Evolutionary conservation across 2,329 filamentous ascomycete species (phyloP), one percentile per base, ranked within the genome.

Genomic region (Diaporthe aspalathi): DNA sequence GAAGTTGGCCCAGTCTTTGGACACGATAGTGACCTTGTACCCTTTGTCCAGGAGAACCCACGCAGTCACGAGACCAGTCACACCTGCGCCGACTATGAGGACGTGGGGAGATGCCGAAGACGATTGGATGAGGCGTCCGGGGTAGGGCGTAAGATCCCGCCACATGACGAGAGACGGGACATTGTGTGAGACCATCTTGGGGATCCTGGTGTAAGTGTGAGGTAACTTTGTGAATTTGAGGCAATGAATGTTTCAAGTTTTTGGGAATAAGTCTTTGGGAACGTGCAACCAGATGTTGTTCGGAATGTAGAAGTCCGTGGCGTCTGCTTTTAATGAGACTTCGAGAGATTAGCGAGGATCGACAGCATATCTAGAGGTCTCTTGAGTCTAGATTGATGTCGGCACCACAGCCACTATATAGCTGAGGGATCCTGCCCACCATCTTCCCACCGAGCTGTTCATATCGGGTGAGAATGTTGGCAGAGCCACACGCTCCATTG

Each of bases 31-130:
- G 70, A 85, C 84, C 32, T 76, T 79, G 75, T 84, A 84, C 6
- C 84, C 84, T 24, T 78, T 77, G 67, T 85, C 84, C 1, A 85
- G 77, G 12, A 85, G 77, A 14, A 80, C 75, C 84, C 84, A 86
- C 3, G 84, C 75, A 5, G 77, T 80, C n/a, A 77, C 73, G 20
- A 80, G 75, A 9, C 78, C 79, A 17, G 76, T 78, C 8, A 73
- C 72, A 4, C 72, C 70, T 47, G 45, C 72, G 32, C 72, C 72
- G 4, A 73, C 29, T 14, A 73, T 63, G 12, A 73, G 70, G 5
- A 73, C 54, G 38, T 70, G 72, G 22, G 71, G 68, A 49, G 71
- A 70, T 9, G 53, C 27, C 45, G 68, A 14, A 45, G 68, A 62
- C 12, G 68, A 35, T 16, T 72, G 62, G 45, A 71, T 17, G 29